Base-by-base conservation (phyloP, 305 asterid species). In the Fraxinus greggii region DNA sequence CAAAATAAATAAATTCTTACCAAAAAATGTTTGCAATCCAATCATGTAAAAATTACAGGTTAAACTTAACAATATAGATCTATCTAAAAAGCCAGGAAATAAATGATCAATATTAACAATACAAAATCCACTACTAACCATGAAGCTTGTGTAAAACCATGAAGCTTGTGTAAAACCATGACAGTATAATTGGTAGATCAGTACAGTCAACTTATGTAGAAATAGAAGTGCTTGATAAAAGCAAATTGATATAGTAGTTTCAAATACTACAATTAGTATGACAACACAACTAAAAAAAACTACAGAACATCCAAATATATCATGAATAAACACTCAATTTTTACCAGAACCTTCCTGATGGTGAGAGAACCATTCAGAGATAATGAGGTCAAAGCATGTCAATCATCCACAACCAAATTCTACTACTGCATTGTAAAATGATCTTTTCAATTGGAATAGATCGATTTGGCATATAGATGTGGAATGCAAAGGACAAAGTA, bases 1-100 rank as follows among this genome's bases (percentile, higher is more conserved):
- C 28, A 61, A 61, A 23, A 61, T 38, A 80, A 67, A 15, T 21
- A 48, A 54, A 67, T n/a, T 3, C n/a, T 26, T 69, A 77, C 82
- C 54, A 36, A 38, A 0, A 65, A 36, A 23, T 75, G 23, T 19
- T 79, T 77, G 33, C 63, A 81, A 51, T 70, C 73, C 81, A 15
- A 72, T 59, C 65, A n/a, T 59, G 15, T 78, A 78, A 74, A 61
- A 28, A 65, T 65, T n/a, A 75, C 72, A 78, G 61, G 31, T 21
- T 23, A 61, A 61, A 54, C 24, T 54, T 54, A 54, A 5, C 31
- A 21, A 23, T 61, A 21, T 61, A 23, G 28, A 23, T 8, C 70
- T 7, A 61, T 61, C 15, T 24, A 21, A 61, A 61, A 61, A 7
- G 69, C 5, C 29, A 21, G 69, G 69, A 29, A 59, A 59, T 59